phyloP scores from a whole-genome alignment of 2,329 filamentous ascomycete species.

The Diaporthe vexans region DNA sequence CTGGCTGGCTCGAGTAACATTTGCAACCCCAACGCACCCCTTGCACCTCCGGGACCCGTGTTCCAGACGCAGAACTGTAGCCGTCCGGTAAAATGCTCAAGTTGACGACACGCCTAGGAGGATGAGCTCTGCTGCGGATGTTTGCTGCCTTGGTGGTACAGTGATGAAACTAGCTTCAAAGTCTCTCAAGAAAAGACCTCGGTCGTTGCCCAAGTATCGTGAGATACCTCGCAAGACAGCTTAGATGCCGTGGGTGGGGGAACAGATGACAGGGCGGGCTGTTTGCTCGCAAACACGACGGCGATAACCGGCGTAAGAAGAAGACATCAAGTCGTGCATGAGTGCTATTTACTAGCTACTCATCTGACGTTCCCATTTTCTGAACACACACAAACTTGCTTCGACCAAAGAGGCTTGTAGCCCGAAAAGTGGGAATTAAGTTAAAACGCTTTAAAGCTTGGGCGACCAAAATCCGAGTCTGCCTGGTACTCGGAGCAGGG shows the following conservation, averaged over 20 bases:
- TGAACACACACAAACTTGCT: neutral
- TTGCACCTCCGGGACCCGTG: slow-evolving; percentile 6
- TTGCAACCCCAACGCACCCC: slow-evolving; percentile 16
- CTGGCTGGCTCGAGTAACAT: slow-evolving; percentile 1
- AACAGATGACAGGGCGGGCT: neutral
- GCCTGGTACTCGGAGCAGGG: slow-evolving; percentile 2
- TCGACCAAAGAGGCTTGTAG: neutral
- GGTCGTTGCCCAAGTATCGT: too few species aligned
- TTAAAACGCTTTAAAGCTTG: slow-evolving; percentile 18
- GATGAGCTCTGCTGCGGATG: neutral
- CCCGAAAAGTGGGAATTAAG: neutral
- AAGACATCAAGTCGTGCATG: neutral
- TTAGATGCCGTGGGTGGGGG: too few species aligned
- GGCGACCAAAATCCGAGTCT: neutral
- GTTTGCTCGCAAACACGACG: neutral
- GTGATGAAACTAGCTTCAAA: neutral
- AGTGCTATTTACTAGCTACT: neutral
- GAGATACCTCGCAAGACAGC: neutral
- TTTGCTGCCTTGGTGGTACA: neutral
- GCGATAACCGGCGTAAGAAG: neutral
- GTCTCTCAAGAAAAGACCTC: neutral
- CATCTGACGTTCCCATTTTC: neutral
- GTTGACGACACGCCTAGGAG: neutral
- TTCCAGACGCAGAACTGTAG: neutral
- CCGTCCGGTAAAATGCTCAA: neutral